Evolutionary conservation across 2,329 filamentous ascomycete species (phyloP).

Genomic region (Colletotrichum sp.): DNA sequence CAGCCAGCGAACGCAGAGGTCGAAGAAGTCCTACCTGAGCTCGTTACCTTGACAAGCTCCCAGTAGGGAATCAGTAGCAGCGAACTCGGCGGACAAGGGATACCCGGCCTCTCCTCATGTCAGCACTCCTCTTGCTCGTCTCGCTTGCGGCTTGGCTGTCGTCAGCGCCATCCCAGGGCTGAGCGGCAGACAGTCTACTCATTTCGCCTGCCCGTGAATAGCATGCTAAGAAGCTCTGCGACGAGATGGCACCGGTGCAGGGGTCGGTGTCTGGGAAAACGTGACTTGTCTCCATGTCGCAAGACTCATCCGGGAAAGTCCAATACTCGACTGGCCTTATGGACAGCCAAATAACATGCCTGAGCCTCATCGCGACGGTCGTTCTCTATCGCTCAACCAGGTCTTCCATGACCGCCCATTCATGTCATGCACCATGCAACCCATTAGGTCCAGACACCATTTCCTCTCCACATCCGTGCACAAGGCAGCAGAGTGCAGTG

Average conservation of each 20-base stretch:
- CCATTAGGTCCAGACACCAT: not conserved
- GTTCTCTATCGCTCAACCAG: not conserved
- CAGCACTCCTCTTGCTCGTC: not conserved
- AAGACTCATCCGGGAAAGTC: not conserved
- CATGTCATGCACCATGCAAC: not conserved
- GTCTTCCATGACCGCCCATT: not conserved
- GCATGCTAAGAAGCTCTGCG: not conserved
- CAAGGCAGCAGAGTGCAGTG: constrained; percentile 52
- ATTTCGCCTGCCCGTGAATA: not conserved
- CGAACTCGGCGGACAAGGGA: not conserved
- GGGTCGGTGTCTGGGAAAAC: not conserved
- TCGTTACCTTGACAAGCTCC: not conserved
- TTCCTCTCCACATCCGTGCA: constrained; percentile 56
- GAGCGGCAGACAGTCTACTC: not conserved
- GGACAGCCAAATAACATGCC: not conserved
- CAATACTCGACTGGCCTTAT: not conserved
- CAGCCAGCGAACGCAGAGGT: not conserved
- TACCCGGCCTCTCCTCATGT: not conserved
- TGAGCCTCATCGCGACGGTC: not conserved
- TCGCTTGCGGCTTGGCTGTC: not conserved
- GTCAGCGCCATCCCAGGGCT: not conserved
- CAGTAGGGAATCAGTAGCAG: not conserved
- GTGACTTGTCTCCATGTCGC: not conserved
- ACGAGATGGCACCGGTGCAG: not conserved
- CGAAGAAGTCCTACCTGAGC: not conserved